A percentile compares a stretch with the other conserved stretches of the same genome.
These are phyloP conservation scores for Vicia faba DNA, from an alignment of 306 rosid genomes.

Conservation along the genomic window DNA sequence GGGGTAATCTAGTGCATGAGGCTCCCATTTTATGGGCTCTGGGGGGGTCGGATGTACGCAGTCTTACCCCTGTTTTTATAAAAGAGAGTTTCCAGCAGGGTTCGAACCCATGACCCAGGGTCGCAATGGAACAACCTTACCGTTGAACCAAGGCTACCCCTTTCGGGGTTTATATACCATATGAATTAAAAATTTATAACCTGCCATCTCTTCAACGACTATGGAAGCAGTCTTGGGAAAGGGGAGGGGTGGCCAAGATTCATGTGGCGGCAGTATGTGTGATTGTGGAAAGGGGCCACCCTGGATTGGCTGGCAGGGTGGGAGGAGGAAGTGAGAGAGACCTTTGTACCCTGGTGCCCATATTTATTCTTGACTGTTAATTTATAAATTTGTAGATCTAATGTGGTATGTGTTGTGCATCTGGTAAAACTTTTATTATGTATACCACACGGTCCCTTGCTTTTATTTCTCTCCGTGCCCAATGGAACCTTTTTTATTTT, in stretches of 20 bases:
- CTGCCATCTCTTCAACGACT: background rate
- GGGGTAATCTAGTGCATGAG: too few species aligned
- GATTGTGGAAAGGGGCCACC: background rate
- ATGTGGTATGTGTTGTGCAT: background rate
- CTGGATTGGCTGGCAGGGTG: background rate
- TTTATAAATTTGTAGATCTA: background rate
- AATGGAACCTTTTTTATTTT: background rate
- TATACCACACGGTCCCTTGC: background rate
- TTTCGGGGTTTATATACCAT: slow-evolving; percentile 32
- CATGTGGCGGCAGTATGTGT: background rate
- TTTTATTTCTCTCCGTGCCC: slow-evolving; percentile 14
- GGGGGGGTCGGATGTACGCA: too few species aligned
- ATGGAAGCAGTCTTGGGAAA: background rate
- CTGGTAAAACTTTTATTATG: background rate
- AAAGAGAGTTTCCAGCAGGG: too few species aligned
- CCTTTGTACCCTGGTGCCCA: background rate
- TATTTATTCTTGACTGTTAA: background rate
- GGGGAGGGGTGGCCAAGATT: background rate
- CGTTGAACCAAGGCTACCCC: too few species aligned
- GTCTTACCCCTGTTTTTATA: too few species aligned
- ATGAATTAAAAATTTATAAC: too few species aligned
- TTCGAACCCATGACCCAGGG: too few species aligned
- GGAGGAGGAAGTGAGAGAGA: background rate
- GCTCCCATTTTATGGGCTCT: too few species aligned
- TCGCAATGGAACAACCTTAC: too few species aligned